Evolutionary conservation across 2,329 filamentous ascomycete species (phyloP).

Genomic region (Phyllosticta citriasiana): DNA sequence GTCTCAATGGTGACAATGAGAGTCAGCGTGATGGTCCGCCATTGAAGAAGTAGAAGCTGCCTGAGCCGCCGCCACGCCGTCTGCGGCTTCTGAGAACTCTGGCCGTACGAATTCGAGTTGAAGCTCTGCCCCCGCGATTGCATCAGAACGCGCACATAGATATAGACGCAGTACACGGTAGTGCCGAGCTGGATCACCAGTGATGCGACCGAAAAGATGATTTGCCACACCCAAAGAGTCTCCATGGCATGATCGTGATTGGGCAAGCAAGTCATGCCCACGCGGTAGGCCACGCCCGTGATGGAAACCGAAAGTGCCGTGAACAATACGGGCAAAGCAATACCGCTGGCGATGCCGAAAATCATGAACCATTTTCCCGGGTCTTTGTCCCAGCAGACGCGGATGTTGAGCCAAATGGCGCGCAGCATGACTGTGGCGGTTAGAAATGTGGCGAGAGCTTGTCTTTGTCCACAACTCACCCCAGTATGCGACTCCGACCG

Average conservation of each 20-base stretch:
- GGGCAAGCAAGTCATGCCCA: conserved; percentile 26
- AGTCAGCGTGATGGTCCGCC: conserved; percentile 20
- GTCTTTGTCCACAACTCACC: conserved; percentile 24
- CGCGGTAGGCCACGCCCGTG: conserved; percentile 30
- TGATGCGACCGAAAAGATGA: conserved; percentile 21
- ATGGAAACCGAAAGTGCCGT: conserved; percentile 21
- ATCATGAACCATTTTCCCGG: conserved; percentile 22
- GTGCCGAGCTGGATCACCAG: conserved; percentile 24
- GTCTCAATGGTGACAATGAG: conserved; percentile 19
- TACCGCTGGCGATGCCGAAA: conserved; percentile 22
- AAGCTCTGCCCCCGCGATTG: neutral
- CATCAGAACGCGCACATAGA: conserved; percentile 22
- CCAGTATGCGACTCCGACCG: conserved; percentile 73
- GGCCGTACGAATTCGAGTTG: neutral
- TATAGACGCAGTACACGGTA: conserved; percentile 24
- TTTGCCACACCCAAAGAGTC: conserved; percentile 29
- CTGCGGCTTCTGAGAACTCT: neutral
- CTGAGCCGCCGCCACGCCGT: conserved; percentile 19
- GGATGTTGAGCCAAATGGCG: conserved; percentile 29
- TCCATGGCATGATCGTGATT: conserved; percentile 25
- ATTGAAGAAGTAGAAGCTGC: conserved; percentile 19
- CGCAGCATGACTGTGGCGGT: conserved; percentile 21
- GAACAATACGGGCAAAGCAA: conserved; percentile 21
- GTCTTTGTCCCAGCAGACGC: conserved; percentile 27
- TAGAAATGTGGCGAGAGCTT: neutral